phyloP scores from a whole-genome alignment of 139 green algal genomes.

The Yamagishiella unicocca region DNA sequence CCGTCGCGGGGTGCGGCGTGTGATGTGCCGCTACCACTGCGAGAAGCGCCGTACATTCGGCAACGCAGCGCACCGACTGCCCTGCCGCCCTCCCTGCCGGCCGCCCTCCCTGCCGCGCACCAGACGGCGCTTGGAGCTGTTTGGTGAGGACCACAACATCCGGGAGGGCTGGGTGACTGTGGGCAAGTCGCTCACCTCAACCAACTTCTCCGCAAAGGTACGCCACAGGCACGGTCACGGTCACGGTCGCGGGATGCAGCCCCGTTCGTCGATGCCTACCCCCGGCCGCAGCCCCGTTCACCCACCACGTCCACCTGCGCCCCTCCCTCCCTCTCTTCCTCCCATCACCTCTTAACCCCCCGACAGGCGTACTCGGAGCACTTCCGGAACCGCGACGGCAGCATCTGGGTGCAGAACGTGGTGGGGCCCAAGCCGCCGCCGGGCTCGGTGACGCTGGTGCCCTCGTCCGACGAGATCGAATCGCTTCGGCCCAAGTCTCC shows the following conservation, averaged over 20 bases:
- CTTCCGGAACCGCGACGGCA: constrained; percentile 73
- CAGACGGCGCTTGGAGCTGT: constrained; percentile 83
- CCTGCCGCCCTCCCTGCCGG: not conserved
- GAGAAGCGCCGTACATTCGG: too few relatives aligned
- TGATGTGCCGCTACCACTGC: too few relatives aligned
- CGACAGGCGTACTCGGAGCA: constrained; percentile 65
- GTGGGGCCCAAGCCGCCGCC: constrained; percentile 54
- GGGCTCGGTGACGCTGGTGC: constrained; percentile 72
- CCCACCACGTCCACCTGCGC: too few relatives aligned
- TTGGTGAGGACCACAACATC: constrained; percentile 92
- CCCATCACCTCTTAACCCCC: not conserved
- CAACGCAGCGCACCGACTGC: too few relatives aligned
- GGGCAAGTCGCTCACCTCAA: constrained; percentile 73
- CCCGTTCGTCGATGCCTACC: too few relatives aligned
- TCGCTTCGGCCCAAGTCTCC: constrained; percentile 72
- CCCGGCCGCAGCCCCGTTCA: too few relatives aligned
- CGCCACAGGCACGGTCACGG: too few relatives aligned
- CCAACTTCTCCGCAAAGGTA: constrained; percentile 81
- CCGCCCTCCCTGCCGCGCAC: not conserved
- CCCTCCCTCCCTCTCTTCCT: not conserved
- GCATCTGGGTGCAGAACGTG: constrained; percentile 58
- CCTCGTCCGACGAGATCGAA: constrained; percentile 79
- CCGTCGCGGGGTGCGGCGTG: too few relatives aligned
- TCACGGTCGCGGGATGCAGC: too few relatives aligned
- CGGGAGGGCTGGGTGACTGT: constrained; percentile 87